These are phyloP conservation scores for Tolypocladium capitatum DNA, from an alignment of 2,329 filamentous ascomycete genomes.

Conservation along the genomic window DNA sequence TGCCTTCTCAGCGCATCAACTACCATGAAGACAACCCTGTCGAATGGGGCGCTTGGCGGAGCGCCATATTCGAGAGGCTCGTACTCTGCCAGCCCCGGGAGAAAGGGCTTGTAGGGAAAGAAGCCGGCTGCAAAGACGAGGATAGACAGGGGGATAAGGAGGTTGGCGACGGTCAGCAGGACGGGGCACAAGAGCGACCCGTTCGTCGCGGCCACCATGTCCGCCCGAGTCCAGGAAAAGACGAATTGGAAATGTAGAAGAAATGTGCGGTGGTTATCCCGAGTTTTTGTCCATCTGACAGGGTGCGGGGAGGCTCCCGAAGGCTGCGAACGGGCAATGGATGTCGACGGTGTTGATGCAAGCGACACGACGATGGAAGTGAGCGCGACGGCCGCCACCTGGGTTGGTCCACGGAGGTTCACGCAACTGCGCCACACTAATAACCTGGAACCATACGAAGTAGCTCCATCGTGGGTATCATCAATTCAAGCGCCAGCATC, in stretches of 20 bases:
- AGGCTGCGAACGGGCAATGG: neutral
- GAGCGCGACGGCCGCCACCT: neutral
- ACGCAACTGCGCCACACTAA: slow-evolving; percentile 6
- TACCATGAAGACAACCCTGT: slow-evolving; percentile 93
- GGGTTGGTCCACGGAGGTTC: neutral
- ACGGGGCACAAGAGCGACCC: slow-evolving; percentile 19
- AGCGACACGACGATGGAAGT: neutral
- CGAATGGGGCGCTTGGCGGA: slow-evolving; percentile 58
- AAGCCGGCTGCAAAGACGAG: slow-evolving; percentile 77
- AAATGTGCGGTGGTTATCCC: neutral
- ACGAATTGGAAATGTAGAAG: neutral
- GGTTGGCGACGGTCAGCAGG: slow-evolving; percentile 54
- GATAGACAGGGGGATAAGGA: slow-evolving; percentile 63
- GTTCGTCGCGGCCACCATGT: slow-evolving; percentile 12
- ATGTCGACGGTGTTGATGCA: neutral
- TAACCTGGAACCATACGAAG: too few relatives aligned
- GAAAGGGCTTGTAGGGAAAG: slow-evolving; percentile 93
- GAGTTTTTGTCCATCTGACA: neutral
- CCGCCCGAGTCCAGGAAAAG: neutral
- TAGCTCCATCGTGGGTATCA: slow-evolving; percentile 6
- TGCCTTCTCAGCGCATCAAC: slow-evolving; percentile 88
- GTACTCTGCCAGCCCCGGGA: slow-evolving; percentile 69
- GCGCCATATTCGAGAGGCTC: slow-evolving; percentile 39
- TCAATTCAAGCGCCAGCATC: slow-evolving; percentile 6
- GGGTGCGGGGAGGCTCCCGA: neutral